A percentile compares a stretch with the other conserved stretches of the same genome.
These are phyloP conservation scores for Phytopythium boreale DNA, from an alignment of 352 stramenopile species.

Conservation along the genomic window DNA sequence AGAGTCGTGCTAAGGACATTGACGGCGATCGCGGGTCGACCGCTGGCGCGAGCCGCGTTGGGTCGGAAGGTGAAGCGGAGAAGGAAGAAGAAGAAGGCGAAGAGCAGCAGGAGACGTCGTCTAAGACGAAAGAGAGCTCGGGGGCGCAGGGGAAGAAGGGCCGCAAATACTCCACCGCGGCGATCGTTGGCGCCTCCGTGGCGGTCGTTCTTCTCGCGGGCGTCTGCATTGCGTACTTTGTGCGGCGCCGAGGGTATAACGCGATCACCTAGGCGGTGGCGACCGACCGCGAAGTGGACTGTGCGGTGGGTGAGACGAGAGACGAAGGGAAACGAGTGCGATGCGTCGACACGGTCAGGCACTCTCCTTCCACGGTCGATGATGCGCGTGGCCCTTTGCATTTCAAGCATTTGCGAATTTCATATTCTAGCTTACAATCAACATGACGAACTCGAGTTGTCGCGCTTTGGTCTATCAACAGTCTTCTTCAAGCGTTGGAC, in stretches of 20 bases:
- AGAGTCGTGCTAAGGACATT: constrained; percentile 8
- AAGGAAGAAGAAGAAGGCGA: not conserved
- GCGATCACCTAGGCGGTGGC: constrained; percentile 24
- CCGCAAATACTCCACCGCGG: constrained; percentile 2
- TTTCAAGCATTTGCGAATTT: not conserved
- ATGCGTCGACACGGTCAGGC: not conserved
- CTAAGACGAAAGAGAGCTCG: not conserved
- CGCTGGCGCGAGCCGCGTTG: not conserved
- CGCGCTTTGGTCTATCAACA: too few species aligned
- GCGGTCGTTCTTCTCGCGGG: constrained; percentile 32
- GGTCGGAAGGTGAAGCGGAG: not conserved
- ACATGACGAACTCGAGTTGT: not conserved
- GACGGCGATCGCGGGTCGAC: not conserved
- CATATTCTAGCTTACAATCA: constrained; percentile 1
- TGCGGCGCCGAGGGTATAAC: constrained; percentile 49
- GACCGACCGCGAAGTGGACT: not conserved
- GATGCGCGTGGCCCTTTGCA: not conserved
- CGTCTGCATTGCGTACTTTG: constrained; percentile 22
- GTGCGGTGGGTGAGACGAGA: not conserved
- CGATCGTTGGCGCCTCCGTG: constrained; percentile 42
- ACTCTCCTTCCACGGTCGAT: too few species aligned
- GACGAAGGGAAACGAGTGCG: too few species aligned
- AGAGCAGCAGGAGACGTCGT: not conserved
- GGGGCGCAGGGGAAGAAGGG: not conserved
- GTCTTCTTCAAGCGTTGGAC: not conserved